Evolutionary conservation across 23 red algal species (phyloP).

Genomic region (Gracilaria vermiculophylla): DNA sequence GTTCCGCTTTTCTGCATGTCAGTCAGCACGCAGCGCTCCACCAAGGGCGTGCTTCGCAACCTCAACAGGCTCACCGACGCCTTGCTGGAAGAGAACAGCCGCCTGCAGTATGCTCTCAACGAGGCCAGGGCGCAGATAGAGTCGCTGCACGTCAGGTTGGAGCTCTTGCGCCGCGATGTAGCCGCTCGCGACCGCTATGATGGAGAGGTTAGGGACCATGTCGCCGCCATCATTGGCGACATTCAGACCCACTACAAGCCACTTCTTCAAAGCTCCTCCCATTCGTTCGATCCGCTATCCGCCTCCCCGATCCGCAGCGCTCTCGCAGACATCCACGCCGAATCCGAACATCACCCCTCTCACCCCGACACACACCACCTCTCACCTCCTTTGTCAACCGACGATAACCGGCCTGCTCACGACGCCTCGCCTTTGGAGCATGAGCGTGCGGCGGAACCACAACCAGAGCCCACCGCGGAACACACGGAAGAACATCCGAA

Average conservation of each 20-base stretch:
- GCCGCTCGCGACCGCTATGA: conserved; percentile 23
- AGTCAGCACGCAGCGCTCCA: conserved; percentile 5
- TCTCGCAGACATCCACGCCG: background rate
- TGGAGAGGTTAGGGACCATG: conserved; percentile 10
- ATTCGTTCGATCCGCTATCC: background rate
- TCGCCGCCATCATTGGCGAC: conserved; percentile 4
- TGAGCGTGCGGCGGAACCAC: background rate
- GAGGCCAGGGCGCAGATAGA: background rate
- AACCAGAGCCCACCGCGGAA: background rate
- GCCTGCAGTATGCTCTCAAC: background rate
- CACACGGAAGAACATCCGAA: background rate
- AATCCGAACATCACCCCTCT: background rate
- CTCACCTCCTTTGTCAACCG: background rate
- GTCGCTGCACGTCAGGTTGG: background rate
- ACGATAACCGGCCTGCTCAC: background rate
- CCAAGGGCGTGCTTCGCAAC: conserved; percentile 12
- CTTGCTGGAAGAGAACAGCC: conserved; percentile 17
- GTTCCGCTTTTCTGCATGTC: conserved; percentile 11
- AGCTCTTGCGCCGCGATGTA: conserved; percentile 7
- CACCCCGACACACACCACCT: background rate
- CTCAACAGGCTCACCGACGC: conserved; percentile 12
- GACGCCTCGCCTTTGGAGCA: background rate
- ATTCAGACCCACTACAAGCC: conserved; percentile 9
- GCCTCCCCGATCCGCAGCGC: background rate
- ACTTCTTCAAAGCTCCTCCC: background rate